phyloP scores from a whole-genome alignment of 768 basidiomycete species.

The Pholiota conissans region DNA sequence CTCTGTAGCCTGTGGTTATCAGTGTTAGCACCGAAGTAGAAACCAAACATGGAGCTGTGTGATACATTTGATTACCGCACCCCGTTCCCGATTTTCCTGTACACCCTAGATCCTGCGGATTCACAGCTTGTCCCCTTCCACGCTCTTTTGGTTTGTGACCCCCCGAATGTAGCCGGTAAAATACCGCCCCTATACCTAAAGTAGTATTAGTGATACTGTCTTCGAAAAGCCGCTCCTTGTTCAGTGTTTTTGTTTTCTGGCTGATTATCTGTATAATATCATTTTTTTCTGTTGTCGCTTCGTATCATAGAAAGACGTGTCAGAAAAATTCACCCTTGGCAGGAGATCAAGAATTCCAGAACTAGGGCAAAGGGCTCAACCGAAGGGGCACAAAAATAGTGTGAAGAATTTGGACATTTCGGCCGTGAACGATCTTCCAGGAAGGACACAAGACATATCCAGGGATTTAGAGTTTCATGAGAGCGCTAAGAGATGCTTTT shows the following conservation, averaged over 20 bases:
- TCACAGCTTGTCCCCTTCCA: background rate
- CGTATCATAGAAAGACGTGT: background rate
- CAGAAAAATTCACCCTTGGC: background rate
- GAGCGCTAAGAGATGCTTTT: background rate
- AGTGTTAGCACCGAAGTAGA: conserved; percentile 9
- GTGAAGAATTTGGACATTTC: background rate
- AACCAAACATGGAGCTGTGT: conserved; percentile 3
- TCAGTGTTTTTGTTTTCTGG: background rate
- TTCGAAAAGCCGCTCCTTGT: background rate
- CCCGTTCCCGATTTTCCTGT: background rate
- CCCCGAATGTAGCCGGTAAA: background rate
- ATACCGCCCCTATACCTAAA: background rate
- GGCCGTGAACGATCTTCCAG: background rate
- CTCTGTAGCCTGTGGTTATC: conserved; percentile 6
- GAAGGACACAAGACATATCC: background rate
- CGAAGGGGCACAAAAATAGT: background rate
- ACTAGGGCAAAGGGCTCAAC: background rate
- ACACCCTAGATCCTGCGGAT: background rate
- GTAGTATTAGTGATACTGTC: background rate
- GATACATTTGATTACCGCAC: background rate
- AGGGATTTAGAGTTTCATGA: conserved; percentile 1
- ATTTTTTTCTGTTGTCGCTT: background rate
- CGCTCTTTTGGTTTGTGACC: background rate
- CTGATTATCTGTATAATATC: background rate
- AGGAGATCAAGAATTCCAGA: too few species aligned